Conservation (phyloP, 2,329 filamentous ascomycete species). For the Colletotrichum musicola region DNA sequence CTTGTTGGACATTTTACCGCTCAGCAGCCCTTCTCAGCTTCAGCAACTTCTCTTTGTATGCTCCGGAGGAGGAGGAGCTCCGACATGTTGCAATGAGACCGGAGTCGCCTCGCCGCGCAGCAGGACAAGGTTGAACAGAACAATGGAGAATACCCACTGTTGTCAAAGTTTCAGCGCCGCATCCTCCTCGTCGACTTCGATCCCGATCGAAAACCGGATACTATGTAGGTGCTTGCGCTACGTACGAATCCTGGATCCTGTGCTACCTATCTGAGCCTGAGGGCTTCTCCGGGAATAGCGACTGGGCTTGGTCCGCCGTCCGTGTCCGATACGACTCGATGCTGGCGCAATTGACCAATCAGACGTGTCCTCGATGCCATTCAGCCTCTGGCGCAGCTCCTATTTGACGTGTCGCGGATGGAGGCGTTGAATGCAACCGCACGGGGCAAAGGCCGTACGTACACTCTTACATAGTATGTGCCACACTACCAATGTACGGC, state of each 20-base stretch:
- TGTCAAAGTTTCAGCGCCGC: background rate
- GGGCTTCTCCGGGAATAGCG: background rate
- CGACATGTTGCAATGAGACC: background rate
- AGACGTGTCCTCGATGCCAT: background rate
- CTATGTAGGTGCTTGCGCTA: no score
- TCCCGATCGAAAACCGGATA: background rate
- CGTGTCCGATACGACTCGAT: background rate
- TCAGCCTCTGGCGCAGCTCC: conserved; percentile 3
- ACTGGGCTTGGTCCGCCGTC: background rate
- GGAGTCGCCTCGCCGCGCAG: background rate
- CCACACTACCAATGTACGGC: background rate
- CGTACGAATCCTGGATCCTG: no score
- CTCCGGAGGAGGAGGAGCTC: background rate
- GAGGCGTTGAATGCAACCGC: conserved; percentile 23
- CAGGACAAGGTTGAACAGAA: background rate
- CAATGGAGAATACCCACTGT: background rate
- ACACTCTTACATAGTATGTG: background rate
- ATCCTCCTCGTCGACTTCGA: background rate
- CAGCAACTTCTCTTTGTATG: background rate
- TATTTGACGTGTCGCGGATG: conserved; percentile 22
- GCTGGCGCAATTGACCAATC: conserved; percentile 24
- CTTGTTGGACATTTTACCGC: conserved; percentile 4
- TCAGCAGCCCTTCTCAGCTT: conserved; percentile 4
- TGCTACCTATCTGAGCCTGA: background rate
- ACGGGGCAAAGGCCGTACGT: background rate